phyloP scores from a whole-genome alignment of 208 protist genomes.

The Wallacemonas sp. region DNA sequence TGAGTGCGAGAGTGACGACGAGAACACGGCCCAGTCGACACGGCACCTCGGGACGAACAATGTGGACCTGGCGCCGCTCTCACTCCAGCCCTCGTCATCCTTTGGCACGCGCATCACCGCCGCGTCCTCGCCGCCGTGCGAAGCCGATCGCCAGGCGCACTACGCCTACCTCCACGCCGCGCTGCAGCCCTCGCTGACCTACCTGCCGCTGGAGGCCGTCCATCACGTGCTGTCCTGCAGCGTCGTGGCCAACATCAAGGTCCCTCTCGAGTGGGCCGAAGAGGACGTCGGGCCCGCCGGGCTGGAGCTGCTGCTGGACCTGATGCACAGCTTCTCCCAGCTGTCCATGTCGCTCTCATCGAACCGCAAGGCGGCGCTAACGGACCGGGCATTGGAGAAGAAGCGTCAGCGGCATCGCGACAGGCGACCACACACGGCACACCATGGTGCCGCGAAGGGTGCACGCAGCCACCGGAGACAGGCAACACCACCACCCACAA shows the following conservation, averaged over 20 bases:
- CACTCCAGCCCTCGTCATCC: not conserved
- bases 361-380: slow-evolving; percentile 2
- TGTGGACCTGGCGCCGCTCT: too few species aligned
- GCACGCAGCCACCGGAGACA: too few species aligned
- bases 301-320: slow-evolving; percentile 40
- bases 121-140: not conserved
- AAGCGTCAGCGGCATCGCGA: not conserved
- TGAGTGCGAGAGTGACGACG: too few species aligned
- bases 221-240: slow-evolving; percentile 30
- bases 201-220: slow-evolving; percentile 40
- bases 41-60: too few species aligned
- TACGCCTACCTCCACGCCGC: slow-evolving; percentile 8
- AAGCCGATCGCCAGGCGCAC: slow-evolving; percentile 9
- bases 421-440: not conserved
- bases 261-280: slow-evolving; percentile 25
- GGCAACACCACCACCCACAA: not conserved
- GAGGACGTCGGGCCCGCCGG: slow-evolving; percentile 24
- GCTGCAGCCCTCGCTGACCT: slow-evolving; percentile 4
- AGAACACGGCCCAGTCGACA: too few species aligned
- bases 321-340: slow-evolving; percentile 32
- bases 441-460: not conserved
- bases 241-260: slow-evolving; percentile 21
- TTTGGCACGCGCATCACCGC: not conserved
- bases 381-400: not conserved
- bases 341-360: slow-evolving; percentile 33